Percentiles rank a stretch among this genome's conserved stretches.
Evolutionary conservation across 805 yeast genomes (phyloP).

Genomic region (Candida dajiaensis): DNA sequence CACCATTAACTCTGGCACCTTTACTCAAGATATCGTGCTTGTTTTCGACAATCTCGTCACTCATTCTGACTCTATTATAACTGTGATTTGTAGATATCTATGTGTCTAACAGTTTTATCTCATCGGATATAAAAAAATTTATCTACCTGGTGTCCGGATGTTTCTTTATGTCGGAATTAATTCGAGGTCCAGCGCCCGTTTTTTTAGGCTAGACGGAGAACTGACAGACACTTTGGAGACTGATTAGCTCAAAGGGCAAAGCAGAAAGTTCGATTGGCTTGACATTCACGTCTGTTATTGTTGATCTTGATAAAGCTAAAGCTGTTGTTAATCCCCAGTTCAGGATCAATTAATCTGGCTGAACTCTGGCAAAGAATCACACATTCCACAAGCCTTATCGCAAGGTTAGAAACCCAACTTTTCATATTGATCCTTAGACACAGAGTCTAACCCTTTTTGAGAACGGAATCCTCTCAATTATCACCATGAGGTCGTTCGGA

Average conservation of each 20-base stretch:
- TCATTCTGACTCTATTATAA: not conserved
- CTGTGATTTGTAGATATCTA: not conserved
- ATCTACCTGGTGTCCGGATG: conserved; percentile 10
- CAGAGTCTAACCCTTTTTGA: not conserved
- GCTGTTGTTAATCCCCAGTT: too few relatives aligned
- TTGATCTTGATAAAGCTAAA: not conserved
- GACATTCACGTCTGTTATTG: not conserved
- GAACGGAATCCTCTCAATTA: not conserved
- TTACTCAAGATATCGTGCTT: not conserved
- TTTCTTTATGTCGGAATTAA: not conserved
- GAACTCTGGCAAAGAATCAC: not conserved
- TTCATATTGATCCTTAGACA: not conserved
- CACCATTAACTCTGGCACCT: conserved; percentile 24
- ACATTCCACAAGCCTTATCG: not conserved
- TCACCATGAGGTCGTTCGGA: not conserved
- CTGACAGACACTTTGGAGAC: too few relatives aligned
- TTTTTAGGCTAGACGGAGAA: not conserved
- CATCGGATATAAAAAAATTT: not conserved
- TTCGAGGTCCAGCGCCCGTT: not conserved
- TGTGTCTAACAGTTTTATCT: not conserved
- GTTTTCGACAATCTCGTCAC: not conserved
- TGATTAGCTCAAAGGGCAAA: not conserved
- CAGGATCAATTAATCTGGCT: not conserved
- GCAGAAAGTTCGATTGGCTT: not conserved
- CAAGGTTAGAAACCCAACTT: not conserved